Evolutionary conservation across 768 basidiomycete species (phyloP), one percentile per base, ranked within the genome.

Genomic region (Suillus luteus): DNA sequence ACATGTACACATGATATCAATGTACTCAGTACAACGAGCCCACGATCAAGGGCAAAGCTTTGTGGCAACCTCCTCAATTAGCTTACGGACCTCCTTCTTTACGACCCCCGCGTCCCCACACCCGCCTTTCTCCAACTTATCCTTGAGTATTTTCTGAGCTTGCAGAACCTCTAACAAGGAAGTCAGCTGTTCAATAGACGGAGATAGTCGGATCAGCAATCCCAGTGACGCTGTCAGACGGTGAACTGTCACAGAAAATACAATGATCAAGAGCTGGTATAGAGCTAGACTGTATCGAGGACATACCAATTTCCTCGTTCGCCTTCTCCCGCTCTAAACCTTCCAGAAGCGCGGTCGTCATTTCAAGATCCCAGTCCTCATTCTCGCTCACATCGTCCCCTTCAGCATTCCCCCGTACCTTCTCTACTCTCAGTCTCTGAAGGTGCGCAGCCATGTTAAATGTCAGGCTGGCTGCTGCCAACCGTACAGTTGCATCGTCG

Each of bases 301-400:
- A 74, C 92, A 76, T 62, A 91, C 94, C 88, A 68, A 93, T 87
- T 71, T 96, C 95, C 73, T 93, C 91, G 67, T 81, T 91, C 61
- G 79, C 76, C 66, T 78, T 83, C 77, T 96, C 94, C 66, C 83
- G 83, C 59, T 81, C 82, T 22, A 96, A 70, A 19, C 91, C 92
- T 73, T 94, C 92, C 0, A 95, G 72, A n/a, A 97, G 71, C 1
- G 92, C 96, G 69, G 89, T 92, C 2, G 88, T 79, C 38, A 96
- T 75, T 78, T 97, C 96, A 0, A 91, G 80, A 70, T 93, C 88
- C 92, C 93, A 96, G 61, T 95, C 95, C 22, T 83, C 92, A 61
- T 87, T 85, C 59, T 85, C 87, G 46, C 78, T 79, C 17, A 77
- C 79, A 33, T 79, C 80, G 3, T 74, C 76, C n/a, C 65, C 71